Conservation (phyloP, 306 rosid species). For the Trifolium pratense region DNA sequence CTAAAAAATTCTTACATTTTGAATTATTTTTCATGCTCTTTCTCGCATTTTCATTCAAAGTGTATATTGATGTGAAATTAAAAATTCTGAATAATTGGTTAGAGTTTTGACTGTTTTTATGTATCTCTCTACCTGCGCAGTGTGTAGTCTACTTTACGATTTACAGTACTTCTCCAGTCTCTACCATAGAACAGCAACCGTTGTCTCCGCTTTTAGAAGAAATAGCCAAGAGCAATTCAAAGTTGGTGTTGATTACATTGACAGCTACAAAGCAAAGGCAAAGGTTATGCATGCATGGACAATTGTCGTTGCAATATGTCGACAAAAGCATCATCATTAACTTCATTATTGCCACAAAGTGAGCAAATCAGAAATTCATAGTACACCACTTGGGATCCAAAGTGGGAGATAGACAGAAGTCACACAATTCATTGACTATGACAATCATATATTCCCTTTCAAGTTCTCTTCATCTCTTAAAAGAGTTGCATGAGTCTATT, state of each 20-base stretch:
- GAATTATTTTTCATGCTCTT: too few species aligned
- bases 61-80: not conserved
- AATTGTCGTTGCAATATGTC: not conserved
- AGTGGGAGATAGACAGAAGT: not conserved
- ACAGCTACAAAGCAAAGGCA: not conserved
- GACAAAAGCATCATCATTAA: not conserved
- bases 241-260: not conserved
- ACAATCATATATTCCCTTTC: too few species aligned
- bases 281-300: not conserved
- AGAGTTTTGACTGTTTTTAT: not conserved
- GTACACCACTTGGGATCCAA: not conserved
- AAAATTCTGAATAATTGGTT: not conserved
- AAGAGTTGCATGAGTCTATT: too few species aligned
- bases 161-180: not conserved
- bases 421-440: not conserved
- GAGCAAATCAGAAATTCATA: not conserved
- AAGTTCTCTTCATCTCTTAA: too few species aligned
- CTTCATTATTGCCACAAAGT: not conserved
- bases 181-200: not conserved
- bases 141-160: not conserved
- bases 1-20: too few species aligned
- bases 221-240: constrained; percentile 3
- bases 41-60: not conserved
- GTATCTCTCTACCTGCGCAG: not conserved
- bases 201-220: not conserved